Conservation (phyloP, 352 stramenopile genomes). For the Globisporangium cystogenes region DNA sequence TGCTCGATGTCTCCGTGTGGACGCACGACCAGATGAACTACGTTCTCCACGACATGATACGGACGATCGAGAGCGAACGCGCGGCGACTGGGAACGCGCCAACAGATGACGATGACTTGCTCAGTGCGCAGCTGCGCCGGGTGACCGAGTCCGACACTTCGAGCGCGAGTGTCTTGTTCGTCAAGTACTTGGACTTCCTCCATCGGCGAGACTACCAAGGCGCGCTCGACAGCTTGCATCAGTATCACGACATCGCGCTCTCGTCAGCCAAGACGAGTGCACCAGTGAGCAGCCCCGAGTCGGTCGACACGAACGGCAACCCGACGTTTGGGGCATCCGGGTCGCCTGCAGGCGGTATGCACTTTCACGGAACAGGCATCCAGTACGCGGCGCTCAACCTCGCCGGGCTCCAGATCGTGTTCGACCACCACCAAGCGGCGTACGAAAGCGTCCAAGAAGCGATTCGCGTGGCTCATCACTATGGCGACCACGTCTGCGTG, state of each 20-base stretch:
- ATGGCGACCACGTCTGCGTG: conserved; percentile 90
- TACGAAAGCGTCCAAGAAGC: conserved; percentile 89
- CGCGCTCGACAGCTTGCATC: conserved; percentile 88
- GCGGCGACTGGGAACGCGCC: conserved; percentile 4
- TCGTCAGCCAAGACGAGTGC: conserved; percentile 20
- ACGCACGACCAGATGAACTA: conserved; percentile 61
- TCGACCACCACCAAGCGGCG: conserved; percentile 71
- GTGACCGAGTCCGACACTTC: conserved; percentile 11
- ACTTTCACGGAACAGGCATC: conserved; percentile 62
- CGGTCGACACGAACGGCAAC: background rate
- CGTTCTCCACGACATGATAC: conserved; percentile 42
- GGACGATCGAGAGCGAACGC: conserved; percentile 15
- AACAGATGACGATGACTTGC: background rate
- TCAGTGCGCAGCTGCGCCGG: conserved; percentile 1
- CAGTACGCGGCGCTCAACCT: conserved; percentile 91
- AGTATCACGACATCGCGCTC: conserved; percentile 92
- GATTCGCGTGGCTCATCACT: conserved; percentile 90
- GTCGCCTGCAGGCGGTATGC: conserved; percentile 16
- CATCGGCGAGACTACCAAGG: conserved; percentile 75
- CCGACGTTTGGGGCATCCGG: background rate
- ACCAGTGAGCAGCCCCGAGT: background rate
- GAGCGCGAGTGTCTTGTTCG: conserved; percentile 68
- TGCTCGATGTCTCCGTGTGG: conserved; percentile 27
- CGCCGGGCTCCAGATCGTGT: conserved; percentile 81
- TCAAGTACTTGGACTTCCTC: conserved; percentile 84